phyloP scores from a whole-genome alignment of 2,329 filamentous ascomycete species.

The Fusarium oligoseptatum region DNA sequence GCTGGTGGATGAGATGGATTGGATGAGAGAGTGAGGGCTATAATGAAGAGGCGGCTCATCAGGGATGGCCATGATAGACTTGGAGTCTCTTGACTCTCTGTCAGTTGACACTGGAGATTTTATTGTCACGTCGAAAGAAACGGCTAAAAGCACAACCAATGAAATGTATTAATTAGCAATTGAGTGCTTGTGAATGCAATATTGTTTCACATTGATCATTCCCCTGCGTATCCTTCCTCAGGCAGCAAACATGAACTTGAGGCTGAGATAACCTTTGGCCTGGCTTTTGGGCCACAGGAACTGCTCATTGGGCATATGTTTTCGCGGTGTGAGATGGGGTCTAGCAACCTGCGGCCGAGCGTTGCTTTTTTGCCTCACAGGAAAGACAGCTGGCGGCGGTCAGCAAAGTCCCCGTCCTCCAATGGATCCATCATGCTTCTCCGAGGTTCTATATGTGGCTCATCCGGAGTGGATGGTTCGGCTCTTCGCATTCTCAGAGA shows the following conservation, averaged over 20 bases:
- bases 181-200: background rate
- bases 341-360: background rate
- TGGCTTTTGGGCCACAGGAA: background rate
- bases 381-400: background rate
- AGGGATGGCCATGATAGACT: conserved; percentile 3
- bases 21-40: conserved; percentile 2
- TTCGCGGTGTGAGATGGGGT: background rate
- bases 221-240: background rate
- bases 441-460: conserved; percentile 1
- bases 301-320: background rate
- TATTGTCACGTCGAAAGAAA: background rate
- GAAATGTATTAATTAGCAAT: background rate
- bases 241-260: background rate
- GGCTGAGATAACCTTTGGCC: background rate
- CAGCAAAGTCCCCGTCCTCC: background rate
- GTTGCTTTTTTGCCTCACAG: background rate
- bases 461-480: background rate
- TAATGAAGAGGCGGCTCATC: conserved; percentile 4
- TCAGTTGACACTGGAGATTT: background rate
- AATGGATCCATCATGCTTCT: background rate
- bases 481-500: conserved; percentile 4
- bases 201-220: background rate
- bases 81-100: background rate
- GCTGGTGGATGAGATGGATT: background rate
- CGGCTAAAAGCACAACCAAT: background rate